These are phyloP conservation scores for Vigna hirtella DNA, from an alignment of 306 rosid genomes.

Conservation along the genomic window DNA sequence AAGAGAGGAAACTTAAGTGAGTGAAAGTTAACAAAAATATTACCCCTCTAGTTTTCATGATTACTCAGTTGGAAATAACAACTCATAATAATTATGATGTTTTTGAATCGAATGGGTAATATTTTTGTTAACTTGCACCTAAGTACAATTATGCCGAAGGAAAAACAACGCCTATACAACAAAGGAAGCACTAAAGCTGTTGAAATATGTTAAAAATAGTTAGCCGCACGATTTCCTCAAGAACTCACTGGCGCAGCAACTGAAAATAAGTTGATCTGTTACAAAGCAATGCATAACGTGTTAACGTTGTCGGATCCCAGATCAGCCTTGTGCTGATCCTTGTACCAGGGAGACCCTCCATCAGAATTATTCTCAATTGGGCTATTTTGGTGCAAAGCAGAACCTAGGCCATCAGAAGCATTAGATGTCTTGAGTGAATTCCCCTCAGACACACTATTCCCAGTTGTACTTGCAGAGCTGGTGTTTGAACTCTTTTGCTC, in stretches of 20 bases:
- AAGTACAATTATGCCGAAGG: constrained; percentile 39
- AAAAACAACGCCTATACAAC: constrained; percentile 55
- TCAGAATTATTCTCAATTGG: constrained; percentile 74
- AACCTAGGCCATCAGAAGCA: constrained; percentile 66
- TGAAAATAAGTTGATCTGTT: constrained; percentile 24
- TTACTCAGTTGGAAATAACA: constrained; percentile 32
- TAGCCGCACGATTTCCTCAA: constrained; percentile 69
- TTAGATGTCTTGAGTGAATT: constrained; percentile 59
- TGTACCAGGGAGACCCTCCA: constrained; percentile 78
- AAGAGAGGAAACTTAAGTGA: constrained; percentile 35
- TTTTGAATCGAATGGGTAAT: constrained; percentile 46
- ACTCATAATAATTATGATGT: constrained; percentile 6
- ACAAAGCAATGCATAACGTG: constrained; percentile 65
- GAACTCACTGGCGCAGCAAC: constrained; percentile 57
- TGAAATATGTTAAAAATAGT: constrained; percentile 49
- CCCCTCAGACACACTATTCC: constrained; percentile 63
- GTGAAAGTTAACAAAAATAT: constrained; percentile 61
- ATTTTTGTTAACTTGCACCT: constrained; percentile 64
- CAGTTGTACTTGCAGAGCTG: constrained; percentile 53
- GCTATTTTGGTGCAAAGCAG: constrained; percentile 56
- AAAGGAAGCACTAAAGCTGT: constrained; percentile 43
- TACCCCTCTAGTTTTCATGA: constrained; percentile 45
- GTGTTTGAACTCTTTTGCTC: constrained; percentile 66
- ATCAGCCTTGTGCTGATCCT: constrained; percentile 59
- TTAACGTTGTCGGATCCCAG: constrained; percentile 56